Percentiles rank a stretch among this genome's conserved stretches.
phyloP scores from a whole-genome alignment of 805 yeast species.

The Candida pseudoglaebosa region DNA sequence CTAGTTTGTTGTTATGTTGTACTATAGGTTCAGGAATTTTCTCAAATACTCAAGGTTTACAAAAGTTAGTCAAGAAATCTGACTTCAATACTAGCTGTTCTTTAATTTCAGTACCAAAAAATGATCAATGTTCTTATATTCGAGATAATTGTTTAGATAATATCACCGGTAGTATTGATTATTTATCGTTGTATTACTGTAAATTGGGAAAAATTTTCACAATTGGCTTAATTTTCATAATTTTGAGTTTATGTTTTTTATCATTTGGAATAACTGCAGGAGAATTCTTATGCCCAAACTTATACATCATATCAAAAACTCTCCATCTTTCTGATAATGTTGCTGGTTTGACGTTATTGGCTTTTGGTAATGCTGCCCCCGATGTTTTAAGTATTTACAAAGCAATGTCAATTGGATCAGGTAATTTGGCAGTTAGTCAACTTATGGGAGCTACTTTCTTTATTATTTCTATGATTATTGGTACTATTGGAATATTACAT shows the following conservation, averaged over 20 bases:
- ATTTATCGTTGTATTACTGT: slow-evolving; percentile 33
- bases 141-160: slow-evolving; percentile 27
- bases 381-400: slow-evolving; percentile 82
- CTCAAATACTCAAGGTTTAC: neutral
- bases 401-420: slow-evolving; percentile 70
- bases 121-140: slow-evolving; percentile 38
- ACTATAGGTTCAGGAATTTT: neutral
- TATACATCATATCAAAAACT: slow-evolving; percentile 58
- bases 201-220: slow-evolving; percentile 11
- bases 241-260: slow-evolving; percentile 47
- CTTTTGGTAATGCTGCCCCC: slow-evolving; percentile 91
- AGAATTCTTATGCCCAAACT: slow-evolving; percentile 75
- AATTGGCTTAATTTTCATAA: slow-evolving; percentile 13
- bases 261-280: slow-evolving; percentile 77
- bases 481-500: slow-evolving; percentile 64
- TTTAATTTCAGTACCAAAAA: slow-evolving; percentile 4
- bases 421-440: slow-evolving; percentile 83
- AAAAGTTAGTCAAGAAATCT: neutral
- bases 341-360: slow-evolving; percentile 82
- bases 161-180: slow-evolving; percentile 34
- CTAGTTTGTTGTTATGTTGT: neutral
- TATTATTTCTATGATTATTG: slow-evolving; percentile 74
- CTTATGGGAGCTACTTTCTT: slow-evolving; percentile 88
- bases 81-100: neutral
- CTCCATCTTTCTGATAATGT: slow-evolving; percentile 69